phyloP scores from a whole-genome alignment of 192 early-diverging fungal genomes.

The Backusella liffmaniae region DNA sequence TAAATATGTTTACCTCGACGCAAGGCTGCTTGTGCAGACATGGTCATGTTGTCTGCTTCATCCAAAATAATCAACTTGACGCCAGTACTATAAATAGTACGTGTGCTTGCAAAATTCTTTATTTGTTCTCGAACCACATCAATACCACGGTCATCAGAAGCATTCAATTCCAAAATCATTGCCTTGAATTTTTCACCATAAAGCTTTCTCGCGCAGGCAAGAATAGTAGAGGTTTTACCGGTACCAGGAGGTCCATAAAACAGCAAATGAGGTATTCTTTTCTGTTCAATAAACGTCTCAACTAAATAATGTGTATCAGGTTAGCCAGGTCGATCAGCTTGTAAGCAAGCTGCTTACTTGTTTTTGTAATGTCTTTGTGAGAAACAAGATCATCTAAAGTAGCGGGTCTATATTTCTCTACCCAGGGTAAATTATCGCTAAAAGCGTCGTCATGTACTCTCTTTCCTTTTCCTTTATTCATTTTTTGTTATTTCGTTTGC shows the following conservation, averaged over 20 bases:
- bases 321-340: no score
- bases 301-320: slow-evolving; percentile 43
- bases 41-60: slow-evolving; percentile 97
- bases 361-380: slow-evolving; percentile 88
- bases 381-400: slow-evolving; percentile 93
- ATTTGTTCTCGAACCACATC: slow-evolving; percentile 98
- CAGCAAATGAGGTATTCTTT: slow-evolving; percentile 91
- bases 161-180: slow-evolving; percentile 97
- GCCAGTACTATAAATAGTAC: slow-evolving; percentile 88
- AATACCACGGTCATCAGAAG: slow-evolving; percentile 98
- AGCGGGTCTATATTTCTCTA: slow-evolving; percentile 94
- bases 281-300: slow-evolving; percentile 85
- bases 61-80: slow-evolving; percentile 98
- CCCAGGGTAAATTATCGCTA: slow-evolving; percentile 50
- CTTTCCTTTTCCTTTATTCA: slow-evolving; percentile 38
- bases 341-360: slow-evolving; percentile 49
- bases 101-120: slow-evolving; percentile 96
- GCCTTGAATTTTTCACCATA: slow-evolving; percentile 81
- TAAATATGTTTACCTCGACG: slow-evolving; percentile 68
- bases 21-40: slow-evolving; percentile 87
- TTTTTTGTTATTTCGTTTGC: not conserved
- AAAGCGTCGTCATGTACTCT: not conserved
- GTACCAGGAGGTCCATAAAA: slow-evolving; percentile 99
- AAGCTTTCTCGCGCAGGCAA: slow-evolving; percentile 88
- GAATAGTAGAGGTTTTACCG: slow-evolving; percentile 94